These are phyloP conservation scores for Pythium rishiriense DNA, from an alignment of 352 stramenopile genomes.

Conservation along the genomic window DNA sequence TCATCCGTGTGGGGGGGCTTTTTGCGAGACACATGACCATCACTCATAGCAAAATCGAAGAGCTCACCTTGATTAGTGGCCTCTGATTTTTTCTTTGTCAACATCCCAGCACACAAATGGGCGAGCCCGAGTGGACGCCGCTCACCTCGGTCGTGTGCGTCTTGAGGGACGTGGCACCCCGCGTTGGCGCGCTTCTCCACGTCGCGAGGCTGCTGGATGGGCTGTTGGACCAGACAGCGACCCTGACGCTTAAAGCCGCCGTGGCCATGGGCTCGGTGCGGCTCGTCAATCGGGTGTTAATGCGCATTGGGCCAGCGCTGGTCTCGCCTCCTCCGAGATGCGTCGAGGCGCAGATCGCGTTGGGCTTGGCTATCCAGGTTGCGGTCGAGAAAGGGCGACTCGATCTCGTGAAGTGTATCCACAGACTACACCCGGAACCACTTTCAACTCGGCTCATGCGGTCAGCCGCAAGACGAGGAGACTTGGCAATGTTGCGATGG, in stretches of 20 bases:
- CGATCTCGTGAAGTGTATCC: slow-evolving; percentile 13
- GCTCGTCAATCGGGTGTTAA: slow-evolving; percentile 11
- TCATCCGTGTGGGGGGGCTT: neutral
- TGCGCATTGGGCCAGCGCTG: neutral
- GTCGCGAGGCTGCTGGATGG: slow-evolving; percentile 1
- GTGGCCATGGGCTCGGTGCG: neutral
- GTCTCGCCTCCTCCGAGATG: neutral
- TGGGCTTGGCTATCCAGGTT: slow-evolving; percentile 1
- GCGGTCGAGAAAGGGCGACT: neutral
- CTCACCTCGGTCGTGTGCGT: slow-evolving; percentile 18
- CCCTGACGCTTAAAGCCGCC: neutral
- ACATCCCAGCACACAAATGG: neutral
- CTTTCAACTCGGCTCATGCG: slow-evolving; percentile 3
- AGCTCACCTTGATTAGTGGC: slow-evolving; percentile 5
- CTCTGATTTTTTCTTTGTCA: slow-evolving; percentile 1
- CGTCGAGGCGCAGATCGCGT: neutral
- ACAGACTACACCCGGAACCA: slow-evolving; percentile 1
- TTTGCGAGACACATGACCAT: slow-evolving; percentile 2
- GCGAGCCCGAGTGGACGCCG: neutral
- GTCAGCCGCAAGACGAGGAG: neutral
- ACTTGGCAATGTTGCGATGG: slow-evolving; percentile 13
- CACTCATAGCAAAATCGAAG: slow-evolving; percentile 2
- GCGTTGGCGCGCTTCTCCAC: neutral
- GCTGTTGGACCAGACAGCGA: slow-evolving; percentile 8
- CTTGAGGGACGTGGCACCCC: neutral